Evolutionary conservation across 768 basidiomycete genomes (phyloP).

Genomic region (Mycena capillaripes): DNA sequence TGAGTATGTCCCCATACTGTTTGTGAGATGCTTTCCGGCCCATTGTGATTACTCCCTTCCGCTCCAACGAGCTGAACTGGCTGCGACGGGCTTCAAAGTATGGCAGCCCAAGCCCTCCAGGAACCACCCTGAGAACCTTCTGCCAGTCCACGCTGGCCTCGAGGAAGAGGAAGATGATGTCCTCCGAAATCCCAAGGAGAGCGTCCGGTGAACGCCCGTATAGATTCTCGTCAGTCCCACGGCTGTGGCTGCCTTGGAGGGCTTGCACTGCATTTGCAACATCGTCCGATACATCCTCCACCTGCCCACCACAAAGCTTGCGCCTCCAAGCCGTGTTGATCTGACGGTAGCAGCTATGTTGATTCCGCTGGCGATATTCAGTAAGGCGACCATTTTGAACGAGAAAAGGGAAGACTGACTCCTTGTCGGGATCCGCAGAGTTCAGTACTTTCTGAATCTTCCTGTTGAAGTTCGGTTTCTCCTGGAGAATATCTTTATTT

Average conservation of each 20-base stretch:
- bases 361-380: constrained; percentile 33
- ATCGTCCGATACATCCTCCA: background rate
- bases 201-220: constrained; percentile 46
- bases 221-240: constrained; percentile 38
- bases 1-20: too few relatives aligned
- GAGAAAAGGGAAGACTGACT: constrained; percentile 26
- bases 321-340: constrained; percentile 41
- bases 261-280: constrained; percentile 22
- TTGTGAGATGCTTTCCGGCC: too few relatives aligned
- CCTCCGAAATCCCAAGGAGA: constrained; percentile 40
- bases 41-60: background rate
- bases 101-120: constrained; percentile 37
- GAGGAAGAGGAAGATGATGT: constrained; percentile 42
- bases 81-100: background rate
- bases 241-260: constrained; percentile 43
- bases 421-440: constrained; percentile 25
- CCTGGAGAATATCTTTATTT: background rate
- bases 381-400: background rate
- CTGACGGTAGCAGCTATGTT: constrained; percentile 33
- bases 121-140: constrained; percentile 33
- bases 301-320: constrained; percentile 22
- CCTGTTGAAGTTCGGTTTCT: background rate
- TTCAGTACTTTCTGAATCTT: constrained; percentile 22
- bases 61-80: background rate
- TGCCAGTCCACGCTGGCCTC: constrained; percentile 44